Evolutionary conservation across 495 filamentous ascomycete genomes (phyloP).

Genomic region (Eremomyces bilateralis): DNA sequence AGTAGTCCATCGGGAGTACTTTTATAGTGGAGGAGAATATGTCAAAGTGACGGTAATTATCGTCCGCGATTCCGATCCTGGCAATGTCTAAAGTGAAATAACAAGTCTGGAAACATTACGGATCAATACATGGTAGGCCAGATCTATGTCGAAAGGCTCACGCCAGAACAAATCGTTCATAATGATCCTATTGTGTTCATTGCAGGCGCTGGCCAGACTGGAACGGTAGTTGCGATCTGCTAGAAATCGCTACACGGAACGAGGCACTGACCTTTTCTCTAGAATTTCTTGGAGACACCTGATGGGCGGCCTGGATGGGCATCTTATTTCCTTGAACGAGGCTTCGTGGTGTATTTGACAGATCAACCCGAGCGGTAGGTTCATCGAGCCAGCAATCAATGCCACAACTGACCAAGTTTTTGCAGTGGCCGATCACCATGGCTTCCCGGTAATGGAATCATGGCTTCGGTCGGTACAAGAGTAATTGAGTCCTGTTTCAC

Average conservation of each 20-base stretch:
- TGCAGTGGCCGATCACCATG: constrained; percentile 25
- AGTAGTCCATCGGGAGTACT: constrained; percentile 8
- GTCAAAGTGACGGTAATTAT: too few species aligned
- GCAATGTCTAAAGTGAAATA: too few species aligned
- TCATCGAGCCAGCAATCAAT: too few species aligned
- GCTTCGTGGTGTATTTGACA: constrained; percentile 24
- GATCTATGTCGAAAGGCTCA: constrained; percentile 14
- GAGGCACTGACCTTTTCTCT: background rate
- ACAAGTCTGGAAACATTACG: constrained; percentile 1
- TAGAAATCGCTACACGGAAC: background rate
- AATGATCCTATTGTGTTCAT: constrained; percentile 10
- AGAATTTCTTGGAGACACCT: constrained; percentile 24
- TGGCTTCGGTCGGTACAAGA: constrained; percentile 17
- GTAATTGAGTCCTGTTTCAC: constrained; percentile 22
- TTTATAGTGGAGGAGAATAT: constrained; percentile 12
- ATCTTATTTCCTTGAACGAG: constrained; percentile 23
- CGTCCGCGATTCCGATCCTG: too few species aligned
- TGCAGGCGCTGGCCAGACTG: constrained; percentile 8
- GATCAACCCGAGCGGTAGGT: constrained; percentile 24
- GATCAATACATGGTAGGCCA: constrained; percentile 7
- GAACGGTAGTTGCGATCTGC: constrained; percentile 4
- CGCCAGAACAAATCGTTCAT: background rate
- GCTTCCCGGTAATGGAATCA: constrained; percentile 14
- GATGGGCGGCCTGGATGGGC: constrained; percentile 27
- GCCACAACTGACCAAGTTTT: too few species aligned